These are phyloP conservation scores for Dalbergia oliveri DNA, from an alignment of 306 rosid species.

Conservation along the genomic window DNA sequence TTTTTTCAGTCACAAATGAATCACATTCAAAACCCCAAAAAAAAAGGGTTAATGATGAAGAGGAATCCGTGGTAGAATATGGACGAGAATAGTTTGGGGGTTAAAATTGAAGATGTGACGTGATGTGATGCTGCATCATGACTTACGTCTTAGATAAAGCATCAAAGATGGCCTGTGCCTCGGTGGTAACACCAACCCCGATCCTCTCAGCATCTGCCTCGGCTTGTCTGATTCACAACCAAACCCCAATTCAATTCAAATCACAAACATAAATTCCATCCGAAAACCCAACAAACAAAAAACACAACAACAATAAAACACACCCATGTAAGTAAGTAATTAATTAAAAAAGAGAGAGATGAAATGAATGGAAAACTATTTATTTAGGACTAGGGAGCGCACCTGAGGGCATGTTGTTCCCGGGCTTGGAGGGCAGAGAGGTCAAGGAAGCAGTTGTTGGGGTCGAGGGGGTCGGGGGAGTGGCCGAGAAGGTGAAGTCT, in stretches of 20 bases:
- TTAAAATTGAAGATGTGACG: constrained; percentile 3
- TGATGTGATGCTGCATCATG: background rate
- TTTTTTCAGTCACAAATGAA: background rate
- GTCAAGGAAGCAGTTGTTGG: constrained; percentile 66
- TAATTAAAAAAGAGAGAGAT: background rate
- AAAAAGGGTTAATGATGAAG: background rate
- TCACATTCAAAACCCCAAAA: background rate
- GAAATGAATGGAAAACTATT: too few relatives aligned
- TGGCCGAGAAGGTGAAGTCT: constrained; percentile 76
- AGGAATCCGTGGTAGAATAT: background rate
- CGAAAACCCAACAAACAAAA: background rate
- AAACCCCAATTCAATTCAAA: constrained; percentile 2
- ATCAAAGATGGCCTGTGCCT: constrained; percentile 92
- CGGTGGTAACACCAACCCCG: constrained; percentile 90
- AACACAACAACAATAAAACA: too few relatives aligned
- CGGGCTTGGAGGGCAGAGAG: constrained; percentile 71
- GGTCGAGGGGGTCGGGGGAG: constrained; percentile 81
- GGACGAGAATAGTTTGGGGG: background rate
- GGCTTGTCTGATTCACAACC: constrained; percentile 66
- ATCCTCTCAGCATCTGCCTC: constrained; percentile 91
- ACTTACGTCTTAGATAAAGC: constrained; percentile 95
- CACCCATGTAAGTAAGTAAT: background rate
- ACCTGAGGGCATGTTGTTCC: constrained; percentile 87
- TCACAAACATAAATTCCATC: background rate
- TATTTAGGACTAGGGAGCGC: background rate